Base-by-base conservation (phyloP, 805 yeast species). In the Debaryomyces prosopidis region DNA sequence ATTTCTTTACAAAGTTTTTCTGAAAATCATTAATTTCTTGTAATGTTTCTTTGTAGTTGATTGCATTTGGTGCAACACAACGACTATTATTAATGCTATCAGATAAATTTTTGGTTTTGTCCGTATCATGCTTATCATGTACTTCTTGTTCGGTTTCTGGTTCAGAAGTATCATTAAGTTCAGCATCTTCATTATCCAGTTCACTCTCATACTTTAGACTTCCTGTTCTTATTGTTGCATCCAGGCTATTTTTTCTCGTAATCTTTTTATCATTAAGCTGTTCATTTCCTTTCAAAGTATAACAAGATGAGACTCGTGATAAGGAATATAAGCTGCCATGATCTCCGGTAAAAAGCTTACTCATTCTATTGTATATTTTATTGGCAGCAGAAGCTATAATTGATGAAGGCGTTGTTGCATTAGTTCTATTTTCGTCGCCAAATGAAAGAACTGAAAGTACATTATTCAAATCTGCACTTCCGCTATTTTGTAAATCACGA, bases 1-100 rank as follows among this genome's bases (percentile, higher is more conserved):
- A 53, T 42, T 60, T 62, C 26, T 57, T 52, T 3, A 65, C 63
- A 50, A 68, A 65, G n/a, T 54, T 57, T 32, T 42, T 56, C 44
- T 67, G 72, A 38, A 67, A 68, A 10, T 54, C 62, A 32, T 58
- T 54, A 37, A 67, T 61, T 43, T 66, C 71, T 20, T 50, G 42
- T 34, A 61, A 46, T 4, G 60, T 57, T 8, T 30, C 33, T 11
- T 30, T 30, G 16, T 3, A n/a, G 10, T 30, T 14, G 11, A 30
- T 30, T 30, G 8, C 11, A 14, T 30, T 30, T n/a, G 14, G 14
- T 5, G 3, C 33, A 4, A 5, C 12, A 11, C 16, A 32, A 11
- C 7, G 14, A 4, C 2, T 31, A 31, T 14, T n/a, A 31, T 14
- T 15, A 6, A 31, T 31, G 11, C 9, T 23, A 23, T 23, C 26